Evolutionary conservation across 1,139 yeast species (phyloP).

Genomic region (Yamadazyma dushanensis): DNA sequence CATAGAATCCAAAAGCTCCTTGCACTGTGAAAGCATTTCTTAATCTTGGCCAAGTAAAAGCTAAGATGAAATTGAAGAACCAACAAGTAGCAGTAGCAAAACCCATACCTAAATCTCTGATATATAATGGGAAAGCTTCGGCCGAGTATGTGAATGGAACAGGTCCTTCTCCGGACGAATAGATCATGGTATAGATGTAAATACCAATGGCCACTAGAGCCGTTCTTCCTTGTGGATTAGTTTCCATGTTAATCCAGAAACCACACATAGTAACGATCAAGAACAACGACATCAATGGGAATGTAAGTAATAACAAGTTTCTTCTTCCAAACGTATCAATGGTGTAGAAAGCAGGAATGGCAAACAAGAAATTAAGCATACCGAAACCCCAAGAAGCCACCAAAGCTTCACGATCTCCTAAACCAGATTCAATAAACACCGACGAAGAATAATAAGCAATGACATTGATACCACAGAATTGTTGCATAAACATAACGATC

Average conservation of each 20-base stretch:
- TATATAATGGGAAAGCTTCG: constrained; percentile 78
- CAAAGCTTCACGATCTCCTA: constrained; percentile 60
- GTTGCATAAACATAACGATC: constrained; percentile 89
- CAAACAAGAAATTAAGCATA: constrained; percentile 75
- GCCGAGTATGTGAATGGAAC: constrained; percentile 91
- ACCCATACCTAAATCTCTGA: constrained; percentile 86
- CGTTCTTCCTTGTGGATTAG: constrained; percentile 49
- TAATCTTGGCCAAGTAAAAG: constrained; percentile 82
- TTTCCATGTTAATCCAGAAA: constrained; percentile 57
- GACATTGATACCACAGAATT: constrained; percentile 88
- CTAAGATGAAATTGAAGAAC: constrained; percentile 80
- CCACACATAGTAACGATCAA: constrained; percentile 75
- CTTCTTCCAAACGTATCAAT: constrained; percentile 83
- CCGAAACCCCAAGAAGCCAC: constrained; percentile 89
- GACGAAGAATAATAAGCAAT: constrained; percentile 81
- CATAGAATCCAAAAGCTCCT: constrained; percentile 90
- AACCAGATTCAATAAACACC: constrained; percentile 69
- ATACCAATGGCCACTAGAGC: constrained; percentile 72
- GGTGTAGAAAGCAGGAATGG: constrained; percentile 80
- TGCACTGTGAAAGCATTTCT: constrained; percentile 66
- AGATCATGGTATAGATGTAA: constrained; percentile 70
- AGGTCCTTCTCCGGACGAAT: constrained; percentile 88
- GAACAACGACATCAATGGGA: constrained; percentile 73
- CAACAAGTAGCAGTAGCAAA: constrained; percentile 83
- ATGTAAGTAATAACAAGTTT: constrained; percentile 64